Evolutionary conservation across 352 stramenopile genomes (phyloP).

Genomic region (Pythium scleroteichum): DNA sequence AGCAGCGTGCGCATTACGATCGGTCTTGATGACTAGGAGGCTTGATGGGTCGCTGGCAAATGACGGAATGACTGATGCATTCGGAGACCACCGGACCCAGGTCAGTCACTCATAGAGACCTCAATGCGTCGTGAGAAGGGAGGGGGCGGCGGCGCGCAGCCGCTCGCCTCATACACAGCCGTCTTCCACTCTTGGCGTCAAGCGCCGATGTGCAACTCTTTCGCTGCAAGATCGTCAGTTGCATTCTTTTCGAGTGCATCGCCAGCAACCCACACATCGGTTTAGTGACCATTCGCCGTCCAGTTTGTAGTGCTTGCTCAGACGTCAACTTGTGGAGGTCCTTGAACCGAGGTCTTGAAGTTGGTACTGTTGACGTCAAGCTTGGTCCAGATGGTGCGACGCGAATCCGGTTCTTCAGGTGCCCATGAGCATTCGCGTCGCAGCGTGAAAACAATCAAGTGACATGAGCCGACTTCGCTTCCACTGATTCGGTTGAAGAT

Average conservation of each 20-base stretch:
- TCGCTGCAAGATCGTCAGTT: neutral
- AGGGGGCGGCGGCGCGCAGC: too few species aligned
- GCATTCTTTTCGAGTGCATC: too few species aligned
- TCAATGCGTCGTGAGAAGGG: too few species aligned
- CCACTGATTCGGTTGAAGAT: too few species aligned
- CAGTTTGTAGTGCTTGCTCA: too few species aligned
- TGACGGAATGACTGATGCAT: conserved; percentile 1
- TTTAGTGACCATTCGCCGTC: too few species aligned
- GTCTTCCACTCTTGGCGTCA: neutral
- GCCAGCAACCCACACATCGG: too few species aligned
- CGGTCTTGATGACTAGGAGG: neutral
- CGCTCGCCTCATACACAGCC: neutral
- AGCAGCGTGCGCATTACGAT: conserved; percentile 15
- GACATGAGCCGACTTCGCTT: neutral
- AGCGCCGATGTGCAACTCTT: neutral
- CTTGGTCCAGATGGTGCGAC: conserved; percentile 5
- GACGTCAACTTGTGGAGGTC: neutral
- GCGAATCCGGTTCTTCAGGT: conserved; percentile 13
- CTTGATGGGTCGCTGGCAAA: neutral
- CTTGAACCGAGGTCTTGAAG: conserved; percentile 17
- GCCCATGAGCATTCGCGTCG: conserved; percentile 6
- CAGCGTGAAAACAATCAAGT: conserved; percentile 5
- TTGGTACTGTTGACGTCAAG: conserved; percentile 1
- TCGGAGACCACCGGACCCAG: too few species aligned
- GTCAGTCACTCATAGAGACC: too few species aligned